Percentiles rank a stretch among this genome's conserved stretches.
Conservation (phyloP, 2,329 filamentous ascomycete genomes). For the Plectosphaerella cucumerina region DNA sequence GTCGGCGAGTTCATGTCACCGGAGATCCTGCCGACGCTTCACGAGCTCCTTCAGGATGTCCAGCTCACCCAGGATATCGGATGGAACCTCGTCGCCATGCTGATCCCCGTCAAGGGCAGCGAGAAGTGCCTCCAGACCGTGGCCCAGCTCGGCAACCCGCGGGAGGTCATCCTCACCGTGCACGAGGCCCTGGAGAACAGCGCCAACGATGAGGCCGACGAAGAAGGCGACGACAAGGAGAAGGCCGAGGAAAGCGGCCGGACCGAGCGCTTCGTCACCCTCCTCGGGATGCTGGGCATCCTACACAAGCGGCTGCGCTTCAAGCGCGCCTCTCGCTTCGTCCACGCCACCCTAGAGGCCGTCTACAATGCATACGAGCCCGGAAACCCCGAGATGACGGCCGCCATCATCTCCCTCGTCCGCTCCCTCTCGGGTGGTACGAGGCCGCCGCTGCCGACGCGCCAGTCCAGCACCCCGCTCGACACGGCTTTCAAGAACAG, state of each 20-base stretch:
- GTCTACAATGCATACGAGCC: slow-evolving; percentile 63
- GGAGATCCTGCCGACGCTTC: slow-evolving; percentile 62
- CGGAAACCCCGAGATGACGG: slow-evolving; percentile 62
- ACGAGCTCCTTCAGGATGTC: slow-evolving; percentile 64
- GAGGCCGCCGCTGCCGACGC: slow-evolving; percentile 56
- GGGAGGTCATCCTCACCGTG: slow-evolving; percentile 77
- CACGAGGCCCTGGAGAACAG: slow-evolving; percentile 65
- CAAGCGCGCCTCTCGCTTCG: slow-evolving; percentile 72
- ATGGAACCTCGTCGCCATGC: slow-evolving; percentile 77
- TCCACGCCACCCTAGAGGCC: slow-evolving; percentile 71
- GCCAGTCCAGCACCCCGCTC: slow-evolving; percentile 54
- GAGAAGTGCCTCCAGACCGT: slow-evolving; percentile 69
- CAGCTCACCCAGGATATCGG: slow-evolving; percentile 72
- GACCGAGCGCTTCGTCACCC: slow-evolving; percentile 56
- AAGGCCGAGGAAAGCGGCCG: slow-evolving; percentile 20
- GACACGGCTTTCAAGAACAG: slow-evolving; percentile 52
- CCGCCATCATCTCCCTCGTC: slow-evolving; percentile 65
- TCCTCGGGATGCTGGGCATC: slow-evolving; percentile 68
- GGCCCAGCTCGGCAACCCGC: slow-evolving; percentile 72
- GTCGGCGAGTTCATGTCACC: slow-evolving; percentile 64
- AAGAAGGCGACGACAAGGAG: slow-evolving; percentile 30
- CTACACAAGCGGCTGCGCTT: slow-evolving; percentile 73
- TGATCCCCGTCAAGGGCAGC: slow-evolving; percentile 64
- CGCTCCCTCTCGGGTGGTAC: slow-evolving; percentile 65
- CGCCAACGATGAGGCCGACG: slow-evolving; percentile 32